These are phyloP conservation scores for Phytophthora lateralis DNA, from an alignment of 352 stramenopile genomes.

Conservation along the genomic window DNA sequence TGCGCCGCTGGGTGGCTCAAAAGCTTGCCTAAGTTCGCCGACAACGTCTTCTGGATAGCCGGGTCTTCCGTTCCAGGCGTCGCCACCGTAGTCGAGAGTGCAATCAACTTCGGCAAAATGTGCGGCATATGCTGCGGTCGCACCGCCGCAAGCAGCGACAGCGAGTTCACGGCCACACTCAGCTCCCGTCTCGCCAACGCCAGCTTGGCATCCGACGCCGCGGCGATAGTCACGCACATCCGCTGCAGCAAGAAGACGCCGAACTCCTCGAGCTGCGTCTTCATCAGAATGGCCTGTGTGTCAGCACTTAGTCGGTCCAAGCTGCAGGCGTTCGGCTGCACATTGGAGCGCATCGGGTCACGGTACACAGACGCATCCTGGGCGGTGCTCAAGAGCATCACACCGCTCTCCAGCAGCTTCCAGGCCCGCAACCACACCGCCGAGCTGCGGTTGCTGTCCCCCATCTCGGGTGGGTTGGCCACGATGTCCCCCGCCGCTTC, in stretches of 20 bases:
- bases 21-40: constrained; percentile 74
- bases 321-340: constrained; percentile 70
- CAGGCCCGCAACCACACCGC: constrained; percentile 62
- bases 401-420: constrained; percentile 61
- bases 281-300: constrained; percentile 40
- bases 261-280: constrained; percentile 42
- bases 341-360: constrained; percentile 75
- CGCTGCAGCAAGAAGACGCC: constrained; percentile 47
- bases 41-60: constrained; percentile 63
- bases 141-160: constrained; percentile 63
- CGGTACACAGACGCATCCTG: constrained; percentile 68
- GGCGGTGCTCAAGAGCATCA: constrained; percentile 60
- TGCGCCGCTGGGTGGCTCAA: constrained; percentile 65
- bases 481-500: constrained; percentile 56
- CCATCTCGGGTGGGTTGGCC: constrained; percentile 31
- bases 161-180: constrained; percentile 71
- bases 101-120: constrained; percentile 57
- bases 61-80: constrained; percentile 36
- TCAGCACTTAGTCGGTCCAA: constrained; percentile 48
- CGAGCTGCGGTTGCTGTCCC: constrained; percentile 55
- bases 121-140: constrained; percentile 62
- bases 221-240: constrained; percentile 43
- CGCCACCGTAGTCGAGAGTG: constrained; percentile 38
- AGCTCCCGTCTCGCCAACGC: constrained; percentile 52
- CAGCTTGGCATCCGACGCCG: constrained; percentile 18